Evolutionary conservation across 1,284 basidiomycete species (phyloP).

Genomic region (Xerocomus subilludens): DNA sequence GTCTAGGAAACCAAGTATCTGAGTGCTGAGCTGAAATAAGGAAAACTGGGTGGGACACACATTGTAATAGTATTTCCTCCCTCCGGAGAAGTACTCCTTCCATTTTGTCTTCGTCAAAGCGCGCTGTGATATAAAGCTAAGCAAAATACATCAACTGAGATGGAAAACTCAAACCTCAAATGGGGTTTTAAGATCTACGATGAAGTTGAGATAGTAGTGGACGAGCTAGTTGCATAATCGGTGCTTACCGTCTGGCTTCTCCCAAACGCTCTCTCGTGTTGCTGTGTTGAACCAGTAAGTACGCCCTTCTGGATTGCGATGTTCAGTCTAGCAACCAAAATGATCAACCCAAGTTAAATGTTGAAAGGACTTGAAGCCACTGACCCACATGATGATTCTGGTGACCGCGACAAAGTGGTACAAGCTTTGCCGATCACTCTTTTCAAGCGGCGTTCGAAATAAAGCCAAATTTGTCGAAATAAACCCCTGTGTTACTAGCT

Average conservation of each 20-base stretch:
- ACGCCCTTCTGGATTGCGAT: constrained; percentile 84
- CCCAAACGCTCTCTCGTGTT: constrained; percentile 85
- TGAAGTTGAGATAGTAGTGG: constrained; percentile 27
- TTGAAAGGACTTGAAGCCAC: constrained; percentile 28
- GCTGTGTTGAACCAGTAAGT: constrained; percentile 89
- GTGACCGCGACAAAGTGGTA: background rate
- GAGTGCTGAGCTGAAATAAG: background rate
- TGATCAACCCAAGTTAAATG: constrained; percentile 19
- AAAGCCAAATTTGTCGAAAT: background rate
- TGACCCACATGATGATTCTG: constrained; percentile 48
- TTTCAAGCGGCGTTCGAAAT: constrained; percentile 47
- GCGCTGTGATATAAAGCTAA: constrained; percentile 61
- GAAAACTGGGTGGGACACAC: constrained; percentile 56
- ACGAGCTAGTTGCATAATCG: constrained; percentile 23
- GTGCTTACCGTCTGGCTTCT: constrained; percentile 81
- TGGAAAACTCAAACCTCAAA: constrained; percentile 75
- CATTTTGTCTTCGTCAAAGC: constrained; percentile 89
- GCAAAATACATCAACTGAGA: background rate
- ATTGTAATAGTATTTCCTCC: constrained; percentile 94
- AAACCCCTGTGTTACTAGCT: constrained; percentile 13
- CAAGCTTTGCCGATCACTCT: constrained; percentile 22
- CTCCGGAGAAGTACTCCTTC: constrained; percentile 93
- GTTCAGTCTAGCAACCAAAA: constrained; percentile 67
- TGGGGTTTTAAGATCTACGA: constrained; percentile 78
- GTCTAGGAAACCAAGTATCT: constrained; percentile 60